Evolutionary conservation across 768 basidiomycete genomes (phyloP).

Genomic region (Tylopilus plumbeoviolaceoides): DNA sequence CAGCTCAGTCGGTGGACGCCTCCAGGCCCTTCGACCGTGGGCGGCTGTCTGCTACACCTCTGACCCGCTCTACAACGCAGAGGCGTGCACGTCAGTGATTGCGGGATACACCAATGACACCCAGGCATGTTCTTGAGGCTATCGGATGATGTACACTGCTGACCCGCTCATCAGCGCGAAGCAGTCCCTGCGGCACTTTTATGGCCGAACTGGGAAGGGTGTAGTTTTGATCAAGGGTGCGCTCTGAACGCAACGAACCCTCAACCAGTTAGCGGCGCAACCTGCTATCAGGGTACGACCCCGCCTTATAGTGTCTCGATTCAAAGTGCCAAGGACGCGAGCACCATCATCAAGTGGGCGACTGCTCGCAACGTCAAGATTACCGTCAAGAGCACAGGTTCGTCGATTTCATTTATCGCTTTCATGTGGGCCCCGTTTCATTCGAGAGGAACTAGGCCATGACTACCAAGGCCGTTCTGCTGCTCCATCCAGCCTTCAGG

Average conservation of each 20-base stretch:
- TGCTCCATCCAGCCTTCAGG: slow-evolving; percentile 22
- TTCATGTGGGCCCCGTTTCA: background rate
- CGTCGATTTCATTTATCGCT: background rate
- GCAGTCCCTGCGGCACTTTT: slow-evolving; percentile 15
- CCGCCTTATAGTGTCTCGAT: slow-evolving; percentile 21
- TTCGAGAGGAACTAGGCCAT: slow-evolving; percentile 12
- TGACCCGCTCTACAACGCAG: slow-evolving; percentile 15
- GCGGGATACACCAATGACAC: slow-evolving; percentile 14
- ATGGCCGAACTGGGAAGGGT: slow-evolving; percentile 23
- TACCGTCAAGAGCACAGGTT: slow-evolving; percentile 20
- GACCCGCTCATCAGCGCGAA: slow-evolving; percentile 16
- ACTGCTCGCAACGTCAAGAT: slow-evolving; percentile 17
- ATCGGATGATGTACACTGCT: background rate
- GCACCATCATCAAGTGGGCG: slow-evolving; percentile 18
- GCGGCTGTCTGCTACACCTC: slow-evolving; percentile 20
- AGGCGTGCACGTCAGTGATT: slow-evolving; percentile 14
- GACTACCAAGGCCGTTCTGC: slow-evolving; percentile 23
- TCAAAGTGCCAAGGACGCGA: slow-evolving; percentile 19
- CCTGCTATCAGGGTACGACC: slow-evolving; percentile 19
- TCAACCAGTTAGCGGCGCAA: slow-evolving; percentile 6
- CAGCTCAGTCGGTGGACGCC: slow-evolving; percentile 12
- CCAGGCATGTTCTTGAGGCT: slow-evolving; percentile 5
- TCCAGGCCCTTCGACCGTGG: slow-evolving; percentile 20
- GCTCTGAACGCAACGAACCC: slow-evolving; percentile 16
- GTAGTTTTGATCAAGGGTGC: slow-evolving; percentile 15